These are phyloP conservation scores for Massarina eburnea DNA, from an alignment of 2,329 filamentous ascomycete genomes.

Conservation along the genomic window DNA sequence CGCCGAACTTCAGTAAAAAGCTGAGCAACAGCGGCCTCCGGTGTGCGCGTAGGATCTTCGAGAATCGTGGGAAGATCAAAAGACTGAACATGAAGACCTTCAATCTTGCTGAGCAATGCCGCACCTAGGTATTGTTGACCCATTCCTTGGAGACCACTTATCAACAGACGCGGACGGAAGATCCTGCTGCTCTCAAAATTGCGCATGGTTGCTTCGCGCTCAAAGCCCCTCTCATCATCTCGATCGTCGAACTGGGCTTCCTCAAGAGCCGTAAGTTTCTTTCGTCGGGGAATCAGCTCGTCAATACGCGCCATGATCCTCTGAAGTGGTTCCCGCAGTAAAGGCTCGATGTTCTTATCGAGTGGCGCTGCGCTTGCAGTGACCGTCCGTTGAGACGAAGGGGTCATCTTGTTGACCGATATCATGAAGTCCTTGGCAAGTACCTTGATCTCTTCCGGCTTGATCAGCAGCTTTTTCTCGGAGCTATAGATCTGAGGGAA, in stretches of 20 bases:
- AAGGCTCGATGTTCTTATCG: constrained; percentile 75
- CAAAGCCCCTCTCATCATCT: constrained; percentile 80
- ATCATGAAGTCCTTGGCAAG: constrained; percentile 96
- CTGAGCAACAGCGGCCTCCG: constrained; percentile 86
- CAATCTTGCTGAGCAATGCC: constrained; percentile 85
- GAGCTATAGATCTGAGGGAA: constrained; percentile 96
- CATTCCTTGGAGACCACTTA: constrained; percentile 84
- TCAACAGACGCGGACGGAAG: constrained; percentile 83
- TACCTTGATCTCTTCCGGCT: constrained; percentile 80
- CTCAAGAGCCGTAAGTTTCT: constrained; percentile 84
- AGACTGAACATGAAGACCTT: constrained; percentile 90
- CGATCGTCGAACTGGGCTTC: constrained; percentile 92
- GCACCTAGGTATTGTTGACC: constrained; percentile 87
- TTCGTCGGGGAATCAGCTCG: constrained; percentile 77
- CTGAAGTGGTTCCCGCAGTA: constrained; percentile 72
- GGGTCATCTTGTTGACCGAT: constrained; percentile 92
- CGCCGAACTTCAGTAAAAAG: constrained; percentile 90
- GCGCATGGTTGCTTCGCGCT: constrained; percentile 72
- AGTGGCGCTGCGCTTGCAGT: constrained; percentile 82
- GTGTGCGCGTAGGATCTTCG: constrained; percentile 76
- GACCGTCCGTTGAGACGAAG: constrained; percentile 88
- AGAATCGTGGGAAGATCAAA: constrained; percentile 89
- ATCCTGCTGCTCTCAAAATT: constrained; percentile 81
- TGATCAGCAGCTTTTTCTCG: constrained; percentile 84
- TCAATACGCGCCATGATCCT: constrained; percentile 71